These are phyloP conservation scores for Pseudomonodictys pantanalensis DNA, from an alignment of 495 filamentous ascomycete species.

Conservation along the genomic window DNA sequence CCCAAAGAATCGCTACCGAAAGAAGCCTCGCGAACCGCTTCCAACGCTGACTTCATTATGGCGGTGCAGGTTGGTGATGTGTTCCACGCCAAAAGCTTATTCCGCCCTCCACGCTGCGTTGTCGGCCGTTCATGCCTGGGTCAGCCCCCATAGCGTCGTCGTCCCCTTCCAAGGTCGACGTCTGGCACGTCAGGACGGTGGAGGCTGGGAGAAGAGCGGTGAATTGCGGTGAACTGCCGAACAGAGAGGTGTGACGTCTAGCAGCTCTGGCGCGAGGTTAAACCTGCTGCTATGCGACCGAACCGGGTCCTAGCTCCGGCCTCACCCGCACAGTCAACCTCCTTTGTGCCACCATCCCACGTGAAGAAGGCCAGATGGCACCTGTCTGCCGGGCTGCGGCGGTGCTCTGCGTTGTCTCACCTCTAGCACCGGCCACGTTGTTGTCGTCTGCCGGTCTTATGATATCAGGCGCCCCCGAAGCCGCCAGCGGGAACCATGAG, in stretches of 20 bases:
- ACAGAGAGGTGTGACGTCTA: constrained; percentile 11
- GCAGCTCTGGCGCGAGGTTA: constrained; percentile 11
- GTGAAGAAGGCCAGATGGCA: constrained; percentile 15
- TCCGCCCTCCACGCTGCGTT: background rate
- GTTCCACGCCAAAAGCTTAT: constrained; percentile 35
- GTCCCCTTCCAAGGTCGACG: background rate
- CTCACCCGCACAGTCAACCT: constrained; percentile 23
- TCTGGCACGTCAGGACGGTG: too few relatives aligned
- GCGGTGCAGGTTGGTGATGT: constrained; percentile 35
- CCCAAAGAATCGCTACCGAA: constrained; percentile 32
- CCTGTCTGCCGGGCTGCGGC: constrained; percentile 12
- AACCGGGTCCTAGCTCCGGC: constrained; percentile 30
- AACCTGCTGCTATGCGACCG: constrained; percentile 17
- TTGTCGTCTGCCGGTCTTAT: constrained; percentile 7
- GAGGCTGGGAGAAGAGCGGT: constrained; percentile 25
- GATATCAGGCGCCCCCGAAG: constrained; percentile 12
- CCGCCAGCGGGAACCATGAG: too few relatives aligned
- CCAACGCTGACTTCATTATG: constrained; percentile 32
- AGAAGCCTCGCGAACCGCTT: constrained; percentile 30
- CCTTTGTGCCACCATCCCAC: constrained; percentile 26
- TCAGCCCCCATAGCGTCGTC: background rate
- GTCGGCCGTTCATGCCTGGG: constrained; percentile 2
- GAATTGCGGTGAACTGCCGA: constrained; percentile 28
- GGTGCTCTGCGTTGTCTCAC: constrained; percentile 22
- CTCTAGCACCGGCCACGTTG: constrained; percentile 25